phyloP scores from a whole-genome alignment of 306 rosid genomes.

The Hippophae rhamnoides region DNA sequence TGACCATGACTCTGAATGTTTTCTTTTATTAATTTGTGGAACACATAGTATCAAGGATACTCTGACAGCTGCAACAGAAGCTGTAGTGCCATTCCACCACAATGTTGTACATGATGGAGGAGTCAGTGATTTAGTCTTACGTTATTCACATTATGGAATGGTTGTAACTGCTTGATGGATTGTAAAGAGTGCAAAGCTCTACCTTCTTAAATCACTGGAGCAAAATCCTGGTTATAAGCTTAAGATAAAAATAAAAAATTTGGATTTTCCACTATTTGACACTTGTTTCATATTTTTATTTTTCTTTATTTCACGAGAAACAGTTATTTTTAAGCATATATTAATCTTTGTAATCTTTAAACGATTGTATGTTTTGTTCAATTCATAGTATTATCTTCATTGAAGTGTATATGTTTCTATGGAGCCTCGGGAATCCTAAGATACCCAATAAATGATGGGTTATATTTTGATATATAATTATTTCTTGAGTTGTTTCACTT shows the following conservation, averaged over 20 bases:
- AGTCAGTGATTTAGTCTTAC: slow-evolving; percentile 74
- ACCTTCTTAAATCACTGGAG: slow-evolving; percentile 55
- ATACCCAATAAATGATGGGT: no score
- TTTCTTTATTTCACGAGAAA: no score
- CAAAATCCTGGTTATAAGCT: slow-evolving; percentile 53
- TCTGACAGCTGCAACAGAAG: slow-evolving; percentile 83
- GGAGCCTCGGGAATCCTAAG: no score
- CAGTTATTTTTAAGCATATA: no score
- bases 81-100: slow-evolving; percentile 85
- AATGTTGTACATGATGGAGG: slow-evolving; percentile 76
- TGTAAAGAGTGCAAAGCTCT: slow-evolving; percentile 70
- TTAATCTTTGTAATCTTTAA: no score
- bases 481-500: no score
- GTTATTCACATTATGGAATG: slow-evolving; percentile 96
- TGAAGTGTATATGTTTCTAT: no score
- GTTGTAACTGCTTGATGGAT: slow-evolving; percentile 97
- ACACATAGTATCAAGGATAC: slow-evolving; percentile 96
- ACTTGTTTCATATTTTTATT: no score
- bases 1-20: slow-evolving; percentile 20
- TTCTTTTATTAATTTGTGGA: slow-evolving; percentile 80
- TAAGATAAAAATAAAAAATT: slow-evolving; percentile 33
- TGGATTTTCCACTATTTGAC: background rate
- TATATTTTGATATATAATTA: no score
- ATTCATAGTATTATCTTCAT: no score
- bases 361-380: no score